Conservation (phyloP, 2,329 filamentous ascomycete species). For the Cytospora chrysosperma region DNA sequence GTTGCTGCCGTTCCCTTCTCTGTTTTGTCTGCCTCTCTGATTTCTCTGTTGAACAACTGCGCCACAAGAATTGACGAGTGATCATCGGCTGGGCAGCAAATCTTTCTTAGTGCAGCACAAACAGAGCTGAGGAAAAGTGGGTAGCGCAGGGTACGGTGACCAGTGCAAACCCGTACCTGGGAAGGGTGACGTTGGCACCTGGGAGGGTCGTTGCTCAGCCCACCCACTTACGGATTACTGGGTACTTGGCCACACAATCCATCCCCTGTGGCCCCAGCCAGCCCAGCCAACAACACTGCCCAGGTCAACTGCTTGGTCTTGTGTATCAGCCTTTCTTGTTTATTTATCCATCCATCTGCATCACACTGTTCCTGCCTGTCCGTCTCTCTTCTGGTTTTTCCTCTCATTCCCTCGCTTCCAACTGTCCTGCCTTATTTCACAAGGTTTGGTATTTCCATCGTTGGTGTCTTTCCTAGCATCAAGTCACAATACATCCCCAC, state of each 20-base stretch:
- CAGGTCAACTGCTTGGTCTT: not conserved
- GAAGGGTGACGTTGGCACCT: conserved; percentile 14
- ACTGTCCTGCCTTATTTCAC: not conserved
- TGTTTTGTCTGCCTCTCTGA: no score
- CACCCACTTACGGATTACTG: not conserved
- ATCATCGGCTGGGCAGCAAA: conserved; percentile 19
- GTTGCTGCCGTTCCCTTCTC: conserved; percentile 2
- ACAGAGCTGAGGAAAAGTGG: conserved; percentile 19
- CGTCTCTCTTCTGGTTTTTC: not conserved
- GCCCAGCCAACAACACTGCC: conserved; percentile 14
- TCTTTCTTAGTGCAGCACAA: conserved; percentile 15
- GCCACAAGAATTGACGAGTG: conserved; percentile 14
- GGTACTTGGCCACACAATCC: not conserved
- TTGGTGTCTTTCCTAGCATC: conserved; percentile 4
- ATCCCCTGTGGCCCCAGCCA: not conserved
- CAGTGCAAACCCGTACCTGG: conserved; percentile 2
- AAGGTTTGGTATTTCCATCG: conserved; percentile 12
- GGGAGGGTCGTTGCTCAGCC: not conserved
- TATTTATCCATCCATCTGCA: conserved; percentile 15
- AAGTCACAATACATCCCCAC: not conserved
- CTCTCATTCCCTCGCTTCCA: conserved; percentile 10
- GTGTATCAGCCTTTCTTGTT: not conserved
- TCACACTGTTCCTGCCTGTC: not conserved
- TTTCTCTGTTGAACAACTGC: no score
- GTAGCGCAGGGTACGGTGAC: conserved; percentile 3